phyloP scores from a whole-genome alignment of 352 stramenopile species.

The Blastocystis sp. region DNA sequence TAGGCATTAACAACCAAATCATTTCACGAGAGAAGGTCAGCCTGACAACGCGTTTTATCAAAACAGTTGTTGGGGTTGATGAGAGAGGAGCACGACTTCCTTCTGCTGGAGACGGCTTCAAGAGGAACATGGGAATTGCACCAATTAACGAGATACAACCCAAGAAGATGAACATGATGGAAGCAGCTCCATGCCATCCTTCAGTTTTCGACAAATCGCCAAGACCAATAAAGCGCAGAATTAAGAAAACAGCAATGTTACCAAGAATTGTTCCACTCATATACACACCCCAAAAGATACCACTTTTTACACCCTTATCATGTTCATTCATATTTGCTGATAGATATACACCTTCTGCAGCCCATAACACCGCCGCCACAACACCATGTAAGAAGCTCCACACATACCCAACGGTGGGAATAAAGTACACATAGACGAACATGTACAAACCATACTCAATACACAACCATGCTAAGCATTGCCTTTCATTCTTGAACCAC shows the following conservation, averaged over 20 bases:
- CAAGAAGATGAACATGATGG: slow-evolving; percentile 62
- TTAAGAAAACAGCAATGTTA: slow-evolving; percentile 51
- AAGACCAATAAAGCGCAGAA: slow-evolving; percentile 23
- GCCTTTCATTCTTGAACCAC: slow-evolving; percentile 37
- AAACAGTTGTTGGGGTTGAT: background rate
- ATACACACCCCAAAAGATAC: slow-evolving; percentile 66
- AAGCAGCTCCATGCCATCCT: slow-evolving; percentile 39
- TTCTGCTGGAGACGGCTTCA: slow-evolving; percentile 48
- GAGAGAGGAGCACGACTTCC: background rate
- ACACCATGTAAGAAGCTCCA: slow-evolving; percentile 68
- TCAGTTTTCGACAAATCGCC: background rate
- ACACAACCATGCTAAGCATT: background rate
- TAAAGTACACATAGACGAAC: slow-evolving; percentile 60
- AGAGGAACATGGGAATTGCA: slow-evolving; percentile 33
- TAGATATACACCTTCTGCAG: slow-evolving; percentile 46
- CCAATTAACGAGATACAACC: slow-evolving; percentile 22
- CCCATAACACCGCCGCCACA: slow-evolving; percentile 46
- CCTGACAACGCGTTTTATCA: slow-evolving; percentile 41
- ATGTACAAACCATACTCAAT: slow-evolving; percentile 64
- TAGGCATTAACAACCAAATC: slow-evolving; percentile 48
- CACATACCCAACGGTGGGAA: slow-evolving; percentile 7
- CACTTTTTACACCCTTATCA: slow-evolving; percentile 48
- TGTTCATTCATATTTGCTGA: slow-evolving; percentile 48
- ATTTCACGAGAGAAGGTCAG: slow-evolving; percentile 31
- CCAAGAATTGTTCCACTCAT: slow-evolving; percentile 39